Conservation (phyloP, 176 grass and related monocot genomes). For the Raddia distichophylla region DNA sequence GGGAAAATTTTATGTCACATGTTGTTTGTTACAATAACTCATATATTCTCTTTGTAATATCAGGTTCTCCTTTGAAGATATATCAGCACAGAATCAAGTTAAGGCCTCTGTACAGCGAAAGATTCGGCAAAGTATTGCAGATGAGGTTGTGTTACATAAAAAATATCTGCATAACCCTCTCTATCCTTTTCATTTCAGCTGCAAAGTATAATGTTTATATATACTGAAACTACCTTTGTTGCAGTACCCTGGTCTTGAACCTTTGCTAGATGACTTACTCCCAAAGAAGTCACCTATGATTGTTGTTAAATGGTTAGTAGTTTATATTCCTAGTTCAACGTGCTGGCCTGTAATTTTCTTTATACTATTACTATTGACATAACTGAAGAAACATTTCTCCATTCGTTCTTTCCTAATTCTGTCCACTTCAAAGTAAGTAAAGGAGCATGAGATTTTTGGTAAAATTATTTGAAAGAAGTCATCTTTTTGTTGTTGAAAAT, state of each 20-base stretch:
- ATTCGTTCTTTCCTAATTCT: not conserved
- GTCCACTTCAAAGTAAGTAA: slow-evolving; percentile 8
- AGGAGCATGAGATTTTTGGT: not conserved
- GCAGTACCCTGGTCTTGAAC: slow-evolving; percentile 93
- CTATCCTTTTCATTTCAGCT: slow-evolving; percentile 22
- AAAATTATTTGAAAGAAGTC: slow-evolving; percentile 6
- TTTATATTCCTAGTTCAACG: not conserved
- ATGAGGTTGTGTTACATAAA: slow-evolving; percentile 56
- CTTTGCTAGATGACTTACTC: slow-evolving; percentile 87
- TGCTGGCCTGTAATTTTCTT: not conserved
- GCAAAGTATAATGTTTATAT: not conserved
- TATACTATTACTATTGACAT: slow-evolving; percentile 14
- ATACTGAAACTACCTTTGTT: slow-evolving; percentile 38
- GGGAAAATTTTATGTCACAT: not conserved
- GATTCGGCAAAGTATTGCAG: slow-evolving; percentile 91
- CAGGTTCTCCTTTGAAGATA: slow-evolving; percentile 92
- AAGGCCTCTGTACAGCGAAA: slow-evolving; percentile 86
- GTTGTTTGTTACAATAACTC: not conserved
- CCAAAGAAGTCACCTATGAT: slow-evolving; percentile 89
- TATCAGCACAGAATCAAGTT: slow-evolving; percentile 98
- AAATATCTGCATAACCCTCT: not conserved
- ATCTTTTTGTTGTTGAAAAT: not conserved
- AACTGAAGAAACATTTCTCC: not conserved
- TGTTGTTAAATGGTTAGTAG: slow-evolving; percentile 87
- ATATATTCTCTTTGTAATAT: not conserved